phyloP scores from a whole-genome alignment of 768 basidiomycete genomes.

The Phanerochaete carnosa region DNA sequence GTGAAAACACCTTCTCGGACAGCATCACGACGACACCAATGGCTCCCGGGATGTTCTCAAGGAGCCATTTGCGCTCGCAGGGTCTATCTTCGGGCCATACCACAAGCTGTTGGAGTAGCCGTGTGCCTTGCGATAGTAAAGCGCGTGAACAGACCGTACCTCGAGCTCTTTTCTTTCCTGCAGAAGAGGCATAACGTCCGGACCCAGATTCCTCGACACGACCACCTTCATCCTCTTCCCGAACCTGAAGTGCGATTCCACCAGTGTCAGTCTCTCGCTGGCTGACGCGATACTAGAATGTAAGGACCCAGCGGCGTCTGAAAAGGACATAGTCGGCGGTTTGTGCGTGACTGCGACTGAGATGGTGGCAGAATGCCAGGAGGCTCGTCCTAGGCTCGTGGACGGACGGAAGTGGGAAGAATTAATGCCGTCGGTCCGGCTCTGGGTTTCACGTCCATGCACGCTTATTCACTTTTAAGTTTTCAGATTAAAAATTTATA shows the following conservation, averaged over 20 bases:
- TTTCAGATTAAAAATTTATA: too few species aligned
- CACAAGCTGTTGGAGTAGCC: constrained; percentile 34
- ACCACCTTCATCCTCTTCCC: constrained; percentile 39
- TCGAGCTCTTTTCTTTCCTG: constrained; percentile 49
- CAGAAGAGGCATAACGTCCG: constrained; percentile 59
- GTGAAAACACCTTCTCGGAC: constrained; percentile 57
- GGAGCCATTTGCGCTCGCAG: constrained; percentile 67
- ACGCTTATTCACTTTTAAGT: too few species aligned
- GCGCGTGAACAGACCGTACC: constrained; percentile 33
- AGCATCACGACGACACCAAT: constrained; percentile 57
- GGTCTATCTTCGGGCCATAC: constrained; percentile 50
- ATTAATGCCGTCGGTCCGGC: neutral
- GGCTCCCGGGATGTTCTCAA: constrained; percentile 68
- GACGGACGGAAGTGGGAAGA: neutral
- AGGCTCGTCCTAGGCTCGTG: neutral
- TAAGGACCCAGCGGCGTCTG: neutral
- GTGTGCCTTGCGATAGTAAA: neutral
- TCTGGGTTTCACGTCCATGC: neutral
- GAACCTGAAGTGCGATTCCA: constrained; percentile 1
- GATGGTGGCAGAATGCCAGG: neutral
- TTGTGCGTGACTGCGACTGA: neutral
- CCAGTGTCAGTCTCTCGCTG: neutral
- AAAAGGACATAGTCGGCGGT: neutral
- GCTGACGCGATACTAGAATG: neutral
- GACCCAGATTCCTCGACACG: constrained; percentile 58